Evolutionary conservation across 805 yeast genomes (phyloP).

Genomic region (Metschnikowia sp.): DNA sequence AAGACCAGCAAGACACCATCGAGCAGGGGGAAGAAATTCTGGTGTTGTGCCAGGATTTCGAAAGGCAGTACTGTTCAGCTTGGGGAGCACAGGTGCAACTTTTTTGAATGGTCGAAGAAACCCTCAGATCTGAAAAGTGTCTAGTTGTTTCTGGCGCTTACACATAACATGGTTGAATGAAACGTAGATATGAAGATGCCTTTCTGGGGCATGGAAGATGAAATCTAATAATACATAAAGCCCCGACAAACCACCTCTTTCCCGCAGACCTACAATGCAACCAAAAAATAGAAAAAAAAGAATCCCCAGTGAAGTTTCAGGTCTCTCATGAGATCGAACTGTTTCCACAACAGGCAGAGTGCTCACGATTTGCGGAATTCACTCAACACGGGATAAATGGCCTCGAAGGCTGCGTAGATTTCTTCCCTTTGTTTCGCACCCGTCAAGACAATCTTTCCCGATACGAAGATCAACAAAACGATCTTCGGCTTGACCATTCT

Average conservation of each 20-base stretch:
- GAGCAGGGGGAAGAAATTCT: slow-evolving; percentile 30
- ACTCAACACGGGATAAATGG: slow-evolving; percentile 96
- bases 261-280: slow-evolving; percentile 1
- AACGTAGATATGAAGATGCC: slow-evolving; percentile 9
- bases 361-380: slow-evolving; percentile 82
- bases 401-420: slow-evolving; percentile 96
- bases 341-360: not conserved
- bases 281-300: too few species aligned
- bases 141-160: not conserved
- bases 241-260: slow-evolving; percentile 9
- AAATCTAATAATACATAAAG: slow-evolving; percentile 11
- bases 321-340: not conserved
- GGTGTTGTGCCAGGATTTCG: slow-evolving; percentile 26
- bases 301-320: not conserved
- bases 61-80: slow-evolving; percentile 13
- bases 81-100: slow-evolving; percentile 17
- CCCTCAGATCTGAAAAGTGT: not conserved
- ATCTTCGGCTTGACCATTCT: slow-evolving; percentile 99
- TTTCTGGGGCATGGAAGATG: slow-evolving; percentile 6
- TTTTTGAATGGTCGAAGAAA: slow-evolving; percentile 17
- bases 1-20: slow-evolving; percentile 26
- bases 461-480: slow-evolving; percentile 90
- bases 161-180: not conserved
- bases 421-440: slow-evolving; percentile 99
- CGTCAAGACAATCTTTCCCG: slow-evolving; percentile 95